Conservation (phyloP, 2,329 filamentous ascomycete species). For the Phaeophleospora eucalypticola region DNA sequence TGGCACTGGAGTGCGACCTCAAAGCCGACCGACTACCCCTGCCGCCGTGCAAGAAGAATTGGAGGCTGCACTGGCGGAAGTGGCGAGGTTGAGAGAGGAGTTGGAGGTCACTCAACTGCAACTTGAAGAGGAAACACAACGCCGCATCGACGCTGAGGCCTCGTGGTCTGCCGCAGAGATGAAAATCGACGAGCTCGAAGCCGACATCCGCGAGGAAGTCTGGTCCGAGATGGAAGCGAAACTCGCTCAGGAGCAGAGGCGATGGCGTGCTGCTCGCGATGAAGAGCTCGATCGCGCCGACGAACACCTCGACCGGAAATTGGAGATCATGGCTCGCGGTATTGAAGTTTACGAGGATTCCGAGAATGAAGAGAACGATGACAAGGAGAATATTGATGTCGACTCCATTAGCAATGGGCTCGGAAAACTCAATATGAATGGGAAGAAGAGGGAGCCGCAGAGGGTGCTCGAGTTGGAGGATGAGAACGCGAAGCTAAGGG, state of each 20-base stretch:
- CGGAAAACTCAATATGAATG: slow-evolving; percentile 9
- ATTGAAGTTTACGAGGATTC: slow-evolving; percentile 45
- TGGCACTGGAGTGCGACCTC: slow-evolving; percentile 29
- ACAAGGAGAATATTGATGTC: slow-evolving; percentile 14
- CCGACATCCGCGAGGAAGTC: slow-evolving; percentile 83
- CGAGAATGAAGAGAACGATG: slow-evolving; percentile 37
- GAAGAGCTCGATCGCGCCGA: slow-evolving; percentile 74
- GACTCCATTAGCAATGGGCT: slow-evolving; percentile 10
- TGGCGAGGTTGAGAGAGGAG: slow-evolving; percentile 72
- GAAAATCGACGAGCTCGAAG: slow-evolving; percentile 70
- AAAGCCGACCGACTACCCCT: slow-evolving; percentile 43
- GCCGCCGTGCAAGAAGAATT: slow-evolving; percentile 59
- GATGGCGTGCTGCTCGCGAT: slow-evolving; percentile 77
- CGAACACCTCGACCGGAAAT: slow-evolving; percentile 82
- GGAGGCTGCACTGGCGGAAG: slow-evolving; percentile 75
- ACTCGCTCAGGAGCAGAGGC: slow-evolving; percentile 67
- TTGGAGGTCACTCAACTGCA: slow-evolving; percentile 69
- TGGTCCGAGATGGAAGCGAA: slow-evolving; percentile 78
- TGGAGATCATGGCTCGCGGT: slow-evolving; percentile 65
- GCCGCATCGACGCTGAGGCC: slow-evolving; percentile 67
- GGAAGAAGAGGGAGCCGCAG: slow-evolving; percentile 3
- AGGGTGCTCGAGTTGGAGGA: slow-evolving; percentile 38
- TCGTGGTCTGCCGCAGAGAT: slow-evolving; percentile 63
- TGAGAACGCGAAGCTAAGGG: slow-evolving; percentile 43
- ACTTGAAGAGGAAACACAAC: slow-evolving; percentile 66